phyloP scores from a whole-genome alignment of 2,329 filamentous ascomycete species.

The Sporothrix dimorphospora region DNA sequence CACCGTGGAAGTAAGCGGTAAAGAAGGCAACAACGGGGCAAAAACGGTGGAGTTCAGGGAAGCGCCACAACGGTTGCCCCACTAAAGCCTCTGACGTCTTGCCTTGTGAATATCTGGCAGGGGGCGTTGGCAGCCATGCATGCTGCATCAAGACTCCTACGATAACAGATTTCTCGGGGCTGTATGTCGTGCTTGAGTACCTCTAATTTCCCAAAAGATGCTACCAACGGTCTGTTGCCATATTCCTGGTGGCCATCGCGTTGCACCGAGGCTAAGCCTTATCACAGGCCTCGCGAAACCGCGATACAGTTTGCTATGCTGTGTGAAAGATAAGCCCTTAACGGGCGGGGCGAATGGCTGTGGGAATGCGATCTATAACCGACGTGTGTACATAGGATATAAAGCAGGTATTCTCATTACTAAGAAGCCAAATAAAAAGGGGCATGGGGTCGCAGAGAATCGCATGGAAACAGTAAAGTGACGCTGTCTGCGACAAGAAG shows the following conservation, averaged over 20 bases:
- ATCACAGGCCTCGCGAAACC: not conserved
- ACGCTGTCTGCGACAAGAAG: not conserved
- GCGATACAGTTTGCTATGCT: not conserved
- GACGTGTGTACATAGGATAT: not conserved
- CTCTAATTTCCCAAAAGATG: not conserved
- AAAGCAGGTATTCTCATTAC: too few species aligned
- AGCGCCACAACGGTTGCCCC: conserved; percentile 12
- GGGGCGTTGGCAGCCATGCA: not conserved
- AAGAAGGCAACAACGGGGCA: not conserved
- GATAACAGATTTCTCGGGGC: not conserved
- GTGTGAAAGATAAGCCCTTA: not conserved
- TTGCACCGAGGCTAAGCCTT: not conserved
- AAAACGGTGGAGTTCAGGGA: not conserved
- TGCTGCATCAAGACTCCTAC: not conserved
- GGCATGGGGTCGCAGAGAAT: not conserved
- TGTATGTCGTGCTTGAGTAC: not conserved
- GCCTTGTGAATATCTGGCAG: not conserved
- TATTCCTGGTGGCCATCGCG: not conserved
- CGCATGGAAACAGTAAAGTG: not conserved
- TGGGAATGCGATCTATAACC: not conserved
- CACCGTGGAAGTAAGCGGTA: not conserved
- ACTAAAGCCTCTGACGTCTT: conserved; percentile 5
- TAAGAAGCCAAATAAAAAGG: not conserved
- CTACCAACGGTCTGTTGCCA: not conserved
- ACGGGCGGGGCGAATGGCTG: too few species aligned